Evolutionary conservation across 441 rosid species (phyloP).

Genomic region (Raphanus hybrid): DNA sequence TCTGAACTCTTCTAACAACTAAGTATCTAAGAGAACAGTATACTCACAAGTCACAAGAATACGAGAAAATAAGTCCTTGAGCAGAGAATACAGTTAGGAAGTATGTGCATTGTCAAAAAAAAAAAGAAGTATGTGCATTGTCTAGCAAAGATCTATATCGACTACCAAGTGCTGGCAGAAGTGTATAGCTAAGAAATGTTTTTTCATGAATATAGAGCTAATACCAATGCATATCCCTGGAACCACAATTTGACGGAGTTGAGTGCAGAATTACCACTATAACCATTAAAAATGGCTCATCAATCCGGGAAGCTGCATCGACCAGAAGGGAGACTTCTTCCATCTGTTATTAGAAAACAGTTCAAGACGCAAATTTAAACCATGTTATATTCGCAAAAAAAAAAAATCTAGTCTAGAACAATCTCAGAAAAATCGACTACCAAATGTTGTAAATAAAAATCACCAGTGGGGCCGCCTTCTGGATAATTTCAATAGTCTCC

Average conservation of each 20-base stretch:
- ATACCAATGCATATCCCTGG: conserved; percentile 93
- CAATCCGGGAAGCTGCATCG: conserved; percentile 88
- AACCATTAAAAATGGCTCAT: conserved; percentile 95
- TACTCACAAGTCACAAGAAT: background rate
- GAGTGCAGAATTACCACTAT: conserved; percentile 99
- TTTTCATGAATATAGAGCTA: conserved; percentile 76
- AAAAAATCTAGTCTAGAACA: conserved; percentile 28
- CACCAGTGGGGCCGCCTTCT: conserved; percentile 96
- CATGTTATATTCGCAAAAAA: conserved; percentile 22
- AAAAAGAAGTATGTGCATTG: conserved; percentile 13
- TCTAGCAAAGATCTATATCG: conserved; percentile 24
- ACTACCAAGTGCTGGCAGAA: conserved; percentile 38
- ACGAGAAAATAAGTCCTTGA: background rate
- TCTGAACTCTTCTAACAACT: background rate
- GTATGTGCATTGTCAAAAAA: conserved; percentile 5
- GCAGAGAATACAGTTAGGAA: background rate
- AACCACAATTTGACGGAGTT: conserved; percentile 97
- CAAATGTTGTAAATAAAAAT: conserved; percentile 56
- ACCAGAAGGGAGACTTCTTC: conserved; percentile 92
- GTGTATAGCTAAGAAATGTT: conserved; percentile 40
- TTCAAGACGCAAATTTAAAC: conserved; percentile 46
- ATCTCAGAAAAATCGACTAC: conserved; percentile 48
- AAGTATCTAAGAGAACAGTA: background rate
- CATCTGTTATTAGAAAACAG: conserved; percentile 63
- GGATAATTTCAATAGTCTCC: conserved; percentile 68